Evolutionary conservation across 768 basidiomycete genomes (phyloP).

Genomic region (Basidioascus undulatus): DNA sequence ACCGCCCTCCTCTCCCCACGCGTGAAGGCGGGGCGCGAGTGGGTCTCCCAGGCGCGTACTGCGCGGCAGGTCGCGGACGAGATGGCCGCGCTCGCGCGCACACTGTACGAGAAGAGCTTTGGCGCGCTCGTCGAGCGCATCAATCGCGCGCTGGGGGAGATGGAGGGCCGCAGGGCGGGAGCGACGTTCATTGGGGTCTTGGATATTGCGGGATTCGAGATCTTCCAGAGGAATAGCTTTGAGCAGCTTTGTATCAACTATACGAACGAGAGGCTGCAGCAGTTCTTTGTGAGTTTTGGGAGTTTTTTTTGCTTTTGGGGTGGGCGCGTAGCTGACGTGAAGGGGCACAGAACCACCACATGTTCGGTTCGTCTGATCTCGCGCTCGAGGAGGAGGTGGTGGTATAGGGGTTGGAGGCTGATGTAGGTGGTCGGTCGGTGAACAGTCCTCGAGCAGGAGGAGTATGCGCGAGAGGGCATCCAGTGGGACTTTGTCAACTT

Average conservation of each 20-base stretch:
- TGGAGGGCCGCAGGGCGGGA: background rate
- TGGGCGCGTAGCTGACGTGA: slow-evolving; percentile 15
- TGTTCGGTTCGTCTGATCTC: too few relatives aligned
- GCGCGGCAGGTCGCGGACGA: slow-evolving; percentile 81
- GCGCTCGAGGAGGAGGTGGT: too few relatives aligned
- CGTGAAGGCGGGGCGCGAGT: slow-evolving; percentile 82
- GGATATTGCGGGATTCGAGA: slow-evolving; percentile 98
- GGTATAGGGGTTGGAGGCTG: too few relatives aligned
- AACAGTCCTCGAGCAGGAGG: slow-evolving; percentile 97
- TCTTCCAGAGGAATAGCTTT: slow-evolving; percentile 36
- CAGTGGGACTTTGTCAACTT: slow-evolving; percentile 98
- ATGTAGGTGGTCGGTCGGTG: too few relatives aligned
- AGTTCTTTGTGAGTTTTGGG: slow-evolving; percentile 37
- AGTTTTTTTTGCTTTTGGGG: background rate
- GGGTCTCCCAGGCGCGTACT: slow-evolving; percentile 83
- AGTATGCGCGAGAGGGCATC: slow-evolving; percentile 86
- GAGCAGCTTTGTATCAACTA: slow-evolving; percentile 97
- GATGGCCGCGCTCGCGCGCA: slow-evolving; percentile 73
- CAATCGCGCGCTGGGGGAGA: slow-evolving; percentile 61
- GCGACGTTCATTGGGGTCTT: slow-evolving; percentile 91
- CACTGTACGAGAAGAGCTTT: slow-evolving; percentile 90
- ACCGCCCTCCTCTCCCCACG: slow-evolving; percentile 70
- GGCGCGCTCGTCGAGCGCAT: slow-evolving; percentile 81
- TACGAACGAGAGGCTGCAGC: slow-evolving; percentile 94
- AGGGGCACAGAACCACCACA: slow-evolving; percentile 98